Base-by-base conservation (phyloP, 345 rosid species). In the Salix exigua region DNA sequence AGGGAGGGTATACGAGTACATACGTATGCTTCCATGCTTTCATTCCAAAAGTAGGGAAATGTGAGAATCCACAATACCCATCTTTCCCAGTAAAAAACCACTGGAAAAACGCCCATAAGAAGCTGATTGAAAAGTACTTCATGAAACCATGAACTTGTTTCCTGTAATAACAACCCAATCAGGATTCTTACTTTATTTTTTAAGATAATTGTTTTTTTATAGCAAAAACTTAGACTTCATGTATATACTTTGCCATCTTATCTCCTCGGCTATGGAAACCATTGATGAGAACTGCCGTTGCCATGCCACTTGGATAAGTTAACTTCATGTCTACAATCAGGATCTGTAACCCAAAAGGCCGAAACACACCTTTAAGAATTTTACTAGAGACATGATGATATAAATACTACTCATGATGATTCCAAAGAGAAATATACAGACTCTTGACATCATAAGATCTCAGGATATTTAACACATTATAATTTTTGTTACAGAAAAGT, bases 231-330 rank as follows among this genome's bases (percentile, higher is more conserved):
- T 73, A 63, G 2, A 9, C 31, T 40, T 5, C 16, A 17, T 33
- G 5, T 72, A 31, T 53, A 11, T 88, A 92, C 98, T 84, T 86
- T 50, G 98, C 88, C 81, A 85, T 85, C 73, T 89, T 85, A 75
- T 94, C 97, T 69, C 93, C 96, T 81, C 82, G 94, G 68, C 82
- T 85, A 60, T 95, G 99, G 86, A 95, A 90, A 60, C 98, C 99
- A 75, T 95, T 95, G 82, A 95, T 95, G 81, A 95, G 96, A 71
- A 95, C 97, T 4, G 97, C 99, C 33, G 99, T 95, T 50, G 98
- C 98, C 82, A 93, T 26, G 66, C 99, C 99, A 78, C 88, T 95
- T 23, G 99, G 99, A 77, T 93, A 95, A 60, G 97, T 85, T 77
- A 95, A 76, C 69, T 90, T 85, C 67, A 93, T 91, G 82, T 95